Percentiles rank a stretch among this genome's conserved stretches.
These are phyloP conservation scores for Lithocarpus polystachyus DNA, from an alignment of 306 rosid species.

Conservation along the genomic window DNA sequence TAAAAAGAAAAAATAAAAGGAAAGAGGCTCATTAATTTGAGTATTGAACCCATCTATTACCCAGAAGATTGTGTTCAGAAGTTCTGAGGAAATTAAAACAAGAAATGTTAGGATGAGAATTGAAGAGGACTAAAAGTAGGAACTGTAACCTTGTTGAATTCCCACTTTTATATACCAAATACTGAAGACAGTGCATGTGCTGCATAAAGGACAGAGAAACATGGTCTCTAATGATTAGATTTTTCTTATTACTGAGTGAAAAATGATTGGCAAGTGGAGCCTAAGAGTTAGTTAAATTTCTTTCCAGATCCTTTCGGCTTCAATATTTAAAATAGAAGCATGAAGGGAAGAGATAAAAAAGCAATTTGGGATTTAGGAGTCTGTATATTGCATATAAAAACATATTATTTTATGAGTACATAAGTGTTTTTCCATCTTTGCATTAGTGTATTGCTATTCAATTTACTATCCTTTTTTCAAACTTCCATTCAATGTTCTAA, in stretches of 20 bases:
- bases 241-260: conserved; percentile 1
- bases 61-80: neutral
- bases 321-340: neutral
- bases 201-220: neutral
- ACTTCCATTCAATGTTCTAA: conserved; percentile 19
- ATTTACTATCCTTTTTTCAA: neutral
- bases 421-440: neutral
- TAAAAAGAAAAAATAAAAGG: neutral
- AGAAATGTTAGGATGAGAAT: neutral
- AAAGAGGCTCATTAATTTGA: neutral
- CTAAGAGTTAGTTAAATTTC: neutral
- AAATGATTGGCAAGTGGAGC: neutral
- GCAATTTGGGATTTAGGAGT: neutral
- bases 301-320: conserved; percentile 8
- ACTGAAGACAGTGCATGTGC: conserved; percentile 16
- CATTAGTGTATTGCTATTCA: neutral
- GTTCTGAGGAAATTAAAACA: neutral
- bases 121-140: neutral
- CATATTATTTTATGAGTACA: neutral
- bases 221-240: conserved; percentile 12
- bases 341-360: neutral
- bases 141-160: conserved; percentile 10
- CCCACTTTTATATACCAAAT: conserved; percentile 14
- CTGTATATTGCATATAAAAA: neutral
- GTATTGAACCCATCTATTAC: neutral